Base-by-base conservation (phyloP, 805 yeast species). In the Yarrowia sp. region DNA sequence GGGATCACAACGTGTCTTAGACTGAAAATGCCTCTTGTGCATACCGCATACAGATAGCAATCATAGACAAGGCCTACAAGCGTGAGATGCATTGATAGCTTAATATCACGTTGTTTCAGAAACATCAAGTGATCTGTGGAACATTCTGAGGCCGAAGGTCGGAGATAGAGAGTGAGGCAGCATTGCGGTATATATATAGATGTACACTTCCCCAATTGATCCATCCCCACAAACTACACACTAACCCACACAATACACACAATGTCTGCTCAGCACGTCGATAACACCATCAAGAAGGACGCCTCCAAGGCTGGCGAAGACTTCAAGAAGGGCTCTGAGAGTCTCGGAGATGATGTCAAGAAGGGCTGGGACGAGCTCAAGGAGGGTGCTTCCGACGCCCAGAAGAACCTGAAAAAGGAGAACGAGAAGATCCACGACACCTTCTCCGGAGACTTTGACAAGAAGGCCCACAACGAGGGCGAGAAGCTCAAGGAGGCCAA, bases 401-500 rank as follows among this genome's bases (percentile, higher is more conserved):
- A 41, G n/a, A 36, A 64, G 38, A 53, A 64, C 10, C 38, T 64
- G 32, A 11, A 49, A 49, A 49, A 64, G 48, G 59, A 49, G 36
- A 45, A 61, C 45, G 16, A 61, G 56, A 45, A 61, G 67, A 36
- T 43, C 9, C 67, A 46, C 16, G 56, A 61, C 26, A 56, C 63
- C 40, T 56, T 56, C 40, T 19, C 36, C 16, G 46, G 63, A 9
- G 67, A 61, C 36, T 45, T 61, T 16, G 56, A 61, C 43, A 61
- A 61, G 56, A 43, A 61, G 56, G 56, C 45, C 19, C 36, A 67
- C 32, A 2, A 26, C 48, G 40, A 43, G n/a, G 50, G 36, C 50
- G 48, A 52, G 45, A 53, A 38, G 65, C 48, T 64, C 9, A 40
- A 53, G 59, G 45, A 38, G 32, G 45, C 45, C 45, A 53, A 53